Percentiles rank a stretch among this genome's conserved stretches.
phyloP scores from a whole-genome alignment of 2,329 filamentous ascomycete species.

The Hypoxylon sp. region DNA sequence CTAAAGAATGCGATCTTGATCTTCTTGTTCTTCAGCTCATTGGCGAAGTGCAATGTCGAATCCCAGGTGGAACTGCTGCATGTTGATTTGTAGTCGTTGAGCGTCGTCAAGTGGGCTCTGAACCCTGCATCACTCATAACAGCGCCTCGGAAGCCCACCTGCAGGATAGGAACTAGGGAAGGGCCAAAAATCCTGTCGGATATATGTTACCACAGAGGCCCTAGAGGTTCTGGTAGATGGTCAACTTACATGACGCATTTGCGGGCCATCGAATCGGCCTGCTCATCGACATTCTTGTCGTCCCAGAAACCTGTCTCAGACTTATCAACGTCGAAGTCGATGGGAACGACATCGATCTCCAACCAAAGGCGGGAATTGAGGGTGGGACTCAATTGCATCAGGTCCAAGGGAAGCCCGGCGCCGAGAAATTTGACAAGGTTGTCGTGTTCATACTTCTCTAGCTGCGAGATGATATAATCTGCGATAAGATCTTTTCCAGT shows the following conservation, averaged over 20 bases:
- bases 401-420: slow-evolving; percentile 73
- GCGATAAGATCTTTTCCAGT: slow-evolving; percentile 63
- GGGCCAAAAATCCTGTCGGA: slow-evolving; percentile 76
- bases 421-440: slow-evolving; percentile 82
- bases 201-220: slow-evolving; percentile 27
- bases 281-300: slow-evolving; percentile 77
- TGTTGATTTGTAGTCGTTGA: slow-evolving; percentile 71
- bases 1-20: slow-evolving; percentile 83
- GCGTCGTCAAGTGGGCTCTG: slow-evolving; percentile 68
- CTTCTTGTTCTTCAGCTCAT: slow-evolving; percentile 72
- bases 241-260: slow-evolving; percentile 78
- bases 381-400: slow-evolving; percentile 71
- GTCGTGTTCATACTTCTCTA: slow-evolving; percentile 71
- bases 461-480: slow-evolving; percentile 69
- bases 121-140: slow-evolving; percentile 79
- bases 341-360: slow-evolving; percentile 80
- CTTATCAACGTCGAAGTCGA: slow-evolving; percentile 69
- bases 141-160: slow-evolving; percentile 74
- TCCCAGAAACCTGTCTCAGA: slow-evolving; percentile 62
- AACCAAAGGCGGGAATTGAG: slow-evolving; percentile 80
- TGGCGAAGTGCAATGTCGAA: slow-evolving; percentile 72
- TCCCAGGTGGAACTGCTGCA: slow-evolving; percentile 74
- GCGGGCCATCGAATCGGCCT: slow-evolving; percentile 83
- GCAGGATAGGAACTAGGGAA: slow-evolving; percentile 75
- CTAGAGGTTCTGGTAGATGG: slow-evolving; percentile 15